Base-by-base conservation (phyloP, 352 stramenopile species). In the Phytopythium cucurbitacearum region DNA sequence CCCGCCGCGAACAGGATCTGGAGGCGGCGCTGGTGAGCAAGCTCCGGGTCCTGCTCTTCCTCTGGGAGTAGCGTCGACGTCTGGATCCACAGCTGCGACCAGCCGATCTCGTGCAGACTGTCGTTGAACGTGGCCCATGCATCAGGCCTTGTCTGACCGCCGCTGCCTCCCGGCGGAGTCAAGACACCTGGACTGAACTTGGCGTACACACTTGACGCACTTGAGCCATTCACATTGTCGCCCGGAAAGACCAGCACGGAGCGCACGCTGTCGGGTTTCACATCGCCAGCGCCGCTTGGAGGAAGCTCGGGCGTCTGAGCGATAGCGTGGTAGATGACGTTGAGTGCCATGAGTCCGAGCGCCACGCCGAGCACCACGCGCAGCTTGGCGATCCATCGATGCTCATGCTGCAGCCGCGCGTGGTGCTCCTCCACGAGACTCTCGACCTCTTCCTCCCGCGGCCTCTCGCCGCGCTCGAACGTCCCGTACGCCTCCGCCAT, bases 71-170 rank as follows among this genome's bases (percentile, higher is more conserved):
- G 47, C 7, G 57, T 55, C 3, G 62, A 49, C 4, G 71, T 77
- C n/a, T 71, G 59, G 13, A 86, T 50, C 69, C 75, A 81, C 1
- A 86, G 59, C 51, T 86, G 69, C 7, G 72, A 86, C 75, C 75
- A 81, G 4, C 75, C 72, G 16, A 73, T 72, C 0, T 44, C 16
- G 32, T 67, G 50, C 1, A 81, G 62, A 45, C 72, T 83, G 57
- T 86, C 72, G 51, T 86, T 83, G 50, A 83, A 86, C 1, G 51
- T 65, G 7, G 64, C 72, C 62, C 60, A 79, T 4, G 73, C 73
- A 43, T 76, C 62, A 1, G 56, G 45, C 4, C 35, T 12, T 11
- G 13, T 11, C 36, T 11, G 21, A 11, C 28, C 32, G 13, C 10
- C 28, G 7, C 1, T 5, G 3, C 10, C 21, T 40, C 6, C 3